Evolutionary conservation across 345 rosid species (phyloP), one percentile per base, ranked within the genome.

Genomic region (Conringia planisiliqua): DNA sequence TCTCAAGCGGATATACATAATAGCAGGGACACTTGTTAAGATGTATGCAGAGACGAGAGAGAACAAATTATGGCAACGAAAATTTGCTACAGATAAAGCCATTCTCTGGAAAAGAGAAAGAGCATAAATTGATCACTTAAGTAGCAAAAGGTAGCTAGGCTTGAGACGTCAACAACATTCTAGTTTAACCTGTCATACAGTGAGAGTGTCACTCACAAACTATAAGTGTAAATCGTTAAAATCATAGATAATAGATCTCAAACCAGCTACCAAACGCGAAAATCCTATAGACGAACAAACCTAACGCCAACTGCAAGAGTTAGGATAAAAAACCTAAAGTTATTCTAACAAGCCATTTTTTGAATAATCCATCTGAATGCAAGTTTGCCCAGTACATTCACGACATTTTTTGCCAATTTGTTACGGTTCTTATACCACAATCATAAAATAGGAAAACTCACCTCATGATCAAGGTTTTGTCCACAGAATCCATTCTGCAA

Each of bases 381-480:
- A 74, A 51, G 74, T 79, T 79, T 47, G 66, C 55, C 81, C 82
- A 57, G 70, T 70, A 73, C 78, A 61, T 80, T 61, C 52, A 63
- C 14, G 44, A 44, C 76, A 43, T 56, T 65, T 42, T 60, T n/a
- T n/a, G 32, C 73, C 76, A 44, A 63, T 52, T 83, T 81, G 9
- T 47, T 72, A 55, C 65, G 4, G 14, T 18, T 70, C 22, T 44
- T 71, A 79, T 68, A 79, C 40, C 63, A 72, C 74, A 61, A 76
- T 58, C 71, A 82, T 71, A 74, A 38, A 62, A 78, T 40, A 52
- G 58, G 66, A 82, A 65, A 82, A 86, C 88, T 81, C 76, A 85
- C 90, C 89, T 81, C 70, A 42, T 43, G 79, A 40, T 77, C 72
- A 81, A 82, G 80, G 81, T 74, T 81, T 81, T 7, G 78, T 55